Base-by-base conservation (phyloP, 1,284 basidiomycete species). In the Ceratobasidium sp. region DNA sequence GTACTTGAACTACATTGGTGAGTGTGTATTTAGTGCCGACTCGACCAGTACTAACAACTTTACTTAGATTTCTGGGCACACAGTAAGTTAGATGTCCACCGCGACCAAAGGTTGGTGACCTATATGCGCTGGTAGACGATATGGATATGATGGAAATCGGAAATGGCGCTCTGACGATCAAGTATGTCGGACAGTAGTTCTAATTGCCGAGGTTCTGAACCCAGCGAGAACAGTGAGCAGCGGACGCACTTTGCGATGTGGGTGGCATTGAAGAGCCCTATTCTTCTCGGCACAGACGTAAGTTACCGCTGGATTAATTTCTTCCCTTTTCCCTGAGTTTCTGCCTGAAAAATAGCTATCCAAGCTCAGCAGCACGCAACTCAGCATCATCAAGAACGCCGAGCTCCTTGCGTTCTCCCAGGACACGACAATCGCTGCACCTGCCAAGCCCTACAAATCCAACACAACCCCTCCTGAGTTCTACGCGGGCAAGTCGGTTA, bases 191-290 rank as follows among this genome's bases (percentile, higher is more conserved):
- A 1, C 18, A n/a, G 50, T 23, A 21, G 14, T 34, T 16, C 16
- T 16, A 3, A 21, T 23, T 30, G 16, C 23, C 34, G 18, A 46
- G 12, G 16, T 26, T 14, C 53, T 39, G 43, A 64, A 23, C 30
- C 18, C n/a, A 45, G 52, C 30, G 39, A 26, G 16, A n/a, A n/a
- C 43, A 67, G 45, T 23, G 86, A 87, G 74, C 81, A 87, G 65
- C 82, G 85, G 14, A 86, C 85, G 2, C 86, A 88, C 77, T 87
- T 88, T 72, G 85, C 86, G 10, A 83, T 82, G 23, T 88, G 86
- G 86, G 79, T 78, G 16, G 86, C 86, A 77, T 77, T 87, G 76
- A 87, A 88, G 77, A 86, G 85, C 73, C 86, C 86, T 0, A 87
- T 88, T 53, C 79, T 88, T 18, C 79, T 87, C 23, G 86, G 86